Percentiles rank a stretch among this genome's conserved stretches.
Conservation (phyloP, 1,139 yeast genomes). For the Meyerozyma smithsonii region DNA sequence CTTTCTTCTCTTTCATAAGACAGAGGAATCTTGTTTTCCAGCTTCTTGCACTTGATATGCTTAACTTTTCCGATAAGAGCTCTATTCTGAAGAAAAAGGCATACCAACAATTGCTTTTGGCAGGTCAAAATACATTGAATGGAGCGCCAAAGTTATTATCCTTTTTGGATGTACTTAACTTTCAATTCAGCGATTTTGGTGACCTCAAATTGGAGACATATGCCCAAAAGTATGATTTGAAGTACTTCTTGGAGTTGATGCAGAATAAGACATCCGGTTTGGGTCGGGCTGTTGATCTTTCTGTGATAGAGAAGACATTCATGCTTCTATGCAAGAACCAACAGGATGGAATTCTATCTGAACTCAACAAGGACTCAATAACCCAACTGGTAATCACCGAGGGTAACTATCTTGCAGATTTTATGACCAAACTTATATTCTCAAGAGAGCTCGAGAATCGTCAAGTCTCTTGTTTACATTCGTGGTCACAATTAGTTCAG, state of each 20-base stretch:
- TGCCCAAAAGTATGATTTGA: constrained; percentile 30
- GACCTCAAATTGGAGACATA: constrained; percentile 35
- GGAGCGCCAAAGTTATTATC: constrained; percentile 62
- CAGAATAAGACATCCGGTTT: background rate
- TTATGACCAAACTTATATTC: constrained; percentile 40
- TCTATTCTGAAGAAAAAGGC: constrained; percentile 51
- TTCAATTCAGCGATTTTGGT: constrained; percentile 39
- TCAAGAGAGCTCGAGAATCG: constrained; percentile 42
- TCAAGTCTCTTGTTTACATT: constrained; percentile 61
- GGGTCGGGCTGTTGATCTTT: constrained; percentile 13
- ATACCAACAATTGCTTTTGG: constrained; percentile 51
- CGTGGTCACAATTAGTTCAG: constrained; percentile 82
- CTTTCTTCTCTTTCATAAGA: constrained; percentile 58
- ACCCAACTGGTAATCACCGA: constrained; percentile 24
- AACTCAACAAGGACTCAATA: constrained; percentile 20
- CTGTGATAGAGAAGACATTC: constrained; percentile 20
- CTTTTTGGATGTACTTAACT: constrained; percentile 66
- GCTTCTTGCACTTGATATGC: constrained; percentile 69
- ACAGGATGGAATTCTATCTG: constrained; percentile 14
- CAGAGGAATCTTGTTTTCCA: constrained; percentile 62
- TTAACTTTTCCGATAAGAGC: constrained; percentile 47
- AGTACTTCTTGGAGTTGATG: constrained; percentile 18
- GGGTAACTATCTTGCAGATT: constrained; percentile 25
- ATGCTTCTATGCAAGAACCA: constrained; percentile 20
- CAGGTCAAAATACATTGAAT: constrained; percentile 39